Evolutionary conservation across 805 yeast genomes (phyloP), one percentile per base, ranked within the genome.

Genomic region (Candida vaughaniae): DNA sequence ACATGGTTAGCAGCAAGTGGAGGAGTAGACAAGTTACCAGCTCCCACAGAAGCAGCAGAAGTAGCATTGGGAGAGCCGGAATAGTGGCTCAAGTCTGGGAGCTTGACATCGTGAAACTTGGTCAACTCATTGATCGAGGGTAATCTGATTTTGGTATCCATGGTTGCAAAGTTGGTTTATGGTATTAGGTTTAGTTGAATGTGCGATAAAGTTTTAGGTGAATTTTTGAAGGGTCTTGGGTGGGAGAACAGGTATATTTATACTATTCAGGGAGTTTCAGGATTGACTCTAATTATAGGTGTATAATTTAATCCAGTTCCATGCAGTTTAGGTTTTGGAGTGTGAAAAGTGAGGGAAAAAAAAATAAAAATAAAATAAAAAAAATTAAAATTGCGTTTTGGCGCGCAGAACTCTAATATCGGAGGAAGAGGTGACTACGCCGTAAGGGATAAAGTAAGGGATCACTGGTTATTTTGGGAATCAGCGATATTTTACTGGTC

Each of bases 81-180:
- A 15, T 36, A 34, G 18, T 30, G 26, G 15, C 34, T 31, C 25
- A 36, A 41, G 25, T 43, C 44, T 16, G 49, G 49, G 23, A 42
- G 35, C 12, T 30, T 36, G 22, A 45, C 38, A 28, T 37, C 25
- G 20, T 35, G 25, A 7, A 17, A 22, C 17, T 29, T 42, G 16
- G 61, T 55, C 29, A 58, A 46, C 35, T 58, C 62, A 29, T 38
- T 49, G 16, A 58, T 55, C 2, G 62, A 53, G 10, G 63, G 62
- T 38, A 58, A 48, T 38, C 45, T 55, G 26, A 56, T 43, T 36
- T 36, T 42, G 14, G 31, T 19, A 5, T 29, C 25, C 31, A 27
- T 31, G 25, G 22, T 31, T 14, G 20, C 22, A 17, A 17, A 17
- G 11, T 9, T 18, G 8, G 16, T 16, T 29, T 22, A 10, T 22